Conservation (phyloP, 2,329 filamentous ascomycete species). For the Bipolaris oryzae region DNA sequence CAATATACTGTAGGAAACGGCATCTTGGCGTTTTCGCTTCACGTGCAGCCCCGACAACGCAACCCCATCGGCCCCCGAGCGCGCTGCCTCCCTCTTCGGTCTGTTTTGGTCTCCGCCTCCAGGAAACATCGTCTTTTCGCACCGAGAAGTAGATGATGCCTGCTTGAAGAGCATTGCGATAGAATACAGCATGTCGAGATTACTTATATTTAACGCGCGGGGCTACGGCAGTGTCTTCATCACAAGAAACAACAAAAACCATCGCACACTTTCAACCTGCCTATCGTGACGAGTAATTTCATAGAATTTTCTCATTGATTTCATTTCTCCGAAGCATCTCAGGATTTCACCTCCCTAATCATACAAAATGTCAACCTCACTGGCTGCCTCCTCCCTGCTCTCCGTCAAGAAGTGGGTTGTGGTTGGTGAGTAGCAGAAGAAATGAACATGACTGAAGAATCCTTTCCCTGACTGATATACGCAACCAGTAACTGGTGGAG, state of each 20-base stretch:
- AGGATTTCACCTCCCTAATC: neutral
- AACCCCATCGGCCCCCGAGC: neutral
- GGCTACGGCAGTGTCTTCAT: no score
- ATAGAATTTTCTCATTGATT: no score
- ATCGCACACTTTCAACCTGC: no score
- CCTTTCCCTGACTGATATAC: neutral
- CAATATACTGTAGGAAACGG: neutral
- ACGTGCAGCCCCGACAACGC: neutral
- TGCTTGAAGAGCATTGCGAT: neutral
- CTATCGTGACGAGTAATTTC: no score
- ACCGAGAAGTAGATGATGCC: neutral
- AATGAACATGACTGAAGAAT: neutral
- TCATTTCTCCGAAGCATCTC: no score
- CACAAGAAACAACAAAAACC: no score
- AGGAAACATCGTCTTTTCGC: neutral
- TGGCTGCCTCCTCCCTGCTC: neutral
- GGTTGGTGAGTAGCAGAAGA: neutral
- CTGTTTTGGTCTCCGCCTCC: neutral
- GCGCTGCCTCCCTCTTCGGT: neutral
- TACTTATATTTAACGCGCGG: neutral
- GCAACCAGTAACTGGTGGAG: neutral
- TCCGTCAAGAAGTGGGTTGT: neutral
- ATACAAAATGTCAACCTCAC: neutral
- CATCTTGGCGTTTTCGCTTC: neutral
- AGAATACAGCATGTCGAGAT: neutral